Evolutionary conservation across 176 grass and related monocot species (phyloP), one percentile per base, ranked within the genome.

Genomic region (Musa acuminata): DNA sequence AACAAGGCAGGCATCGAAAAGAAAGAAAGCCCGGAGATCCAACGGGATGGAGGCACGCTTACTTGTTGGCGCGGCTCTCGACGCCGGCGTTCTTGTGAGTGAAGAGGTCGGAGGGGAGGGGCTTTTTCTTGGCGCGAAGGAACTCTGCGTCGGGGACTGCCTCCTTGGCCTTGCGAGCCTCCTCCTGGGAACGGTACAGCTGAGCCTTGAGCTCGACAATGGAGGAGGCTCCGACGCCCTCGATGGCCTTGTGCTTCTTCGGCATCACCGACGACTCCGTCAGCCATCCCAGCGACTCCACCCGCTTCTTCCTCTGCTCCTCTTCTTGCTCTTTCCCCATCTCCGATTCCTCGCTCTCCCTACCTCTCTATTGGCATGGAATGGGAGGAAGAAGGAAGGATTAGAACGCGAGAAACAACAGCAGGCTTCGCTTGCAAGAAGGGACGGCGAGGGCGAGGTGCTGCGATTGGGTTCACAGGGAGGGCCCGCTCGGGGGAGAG

Each of bases 191-290:
- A 51, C 90, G 89, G 67, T 97, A 97, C 23, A 97, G 85, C 83
- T 97, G 94, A 13, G 90, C 88, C 88, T 91, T 98, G 69, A 99
- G 95, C 68, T 99, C 88, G 11, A 99, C 83, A 78, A 99, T 93
- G 72, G 95, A 99, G 25, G 86, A 84, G 22, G 95, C 90, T 26
- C 95, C 83, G 26, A 99, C 95, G 21, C 95, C 95, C 77, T 99
- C 90, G 84, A 99, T 99, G 59, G 86, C 84, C 82, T 87, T 93
- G 90, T 89, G 90, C 78, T 99, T 99, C 90, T 91, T 99, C 17
- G 95, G 95, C 95, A 94, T 94, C 82, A 99, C 77, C 49, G 86
- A 51, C 22, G 95, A 99, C 79, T 99, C 95, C 82, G 90, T 94
- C 24, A 99, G 88, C 95, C 95, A 99, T 79, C 95, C 95, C 76